Percentiles rank a stretch among this genome's conserved stretches.
These are phyloP conservation scores for Penicillium odoratum DNA, from an alignment of 495 filamentous ascomycete genomes.

Conservation along the genomic window DNA sequence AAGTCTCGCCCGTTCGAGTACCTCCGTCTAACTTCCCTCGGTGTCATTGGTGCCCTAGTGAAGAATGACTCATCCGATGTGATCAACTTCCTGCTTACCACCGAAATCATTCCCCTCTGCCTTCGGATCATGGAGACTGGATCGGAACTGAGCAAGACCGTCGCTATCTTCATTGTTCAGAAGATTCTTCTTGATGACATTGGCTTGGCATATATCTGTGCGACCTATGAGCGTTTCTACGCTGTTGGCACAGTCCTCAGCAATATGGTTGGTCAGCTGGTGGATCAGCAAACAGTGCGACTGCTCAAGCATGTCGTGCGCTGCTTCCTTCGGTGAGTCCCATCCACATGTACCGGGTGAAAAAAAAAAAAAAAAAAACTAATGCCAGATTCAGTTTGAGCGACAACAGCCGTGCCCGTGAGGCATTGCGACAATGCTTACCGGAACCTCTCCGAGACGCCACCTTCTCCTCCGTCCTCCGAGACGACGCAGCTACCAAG, in stretches of 20 bases:
- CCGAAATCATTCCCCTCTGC: conserved; percentile 97
- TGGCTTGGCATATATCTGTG: conserved; percentile 97
- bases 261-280: conserved; percentile 97
- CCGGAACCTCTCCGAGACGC: conserved; percentile 95
- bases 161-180: conserved; percentile 99
- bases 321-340: conserved; percentile 85
- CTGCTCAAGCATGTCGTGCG: conserved; percentile 97
- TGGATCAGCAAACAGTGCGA: conserved; percentile 95
- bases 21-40: conserved; percentile 93
- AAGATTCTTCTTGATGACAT: conserved; percentile 98
- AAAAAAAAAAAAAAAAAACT: conserved; percentile 6
- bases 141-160: conserved; percentile 97
- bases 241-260: conserved; percentile 96
- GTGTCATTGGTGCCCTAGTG: conserved; percentile 94
- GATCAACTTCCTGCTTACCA: conserved; percentile 98
- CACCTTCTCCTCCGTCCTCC: conserved; percentile 93
- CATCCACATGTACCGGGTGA: neutral
- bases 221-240: conserved; percentile 99
- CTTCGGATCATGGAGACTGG: conserved; percentile 99
- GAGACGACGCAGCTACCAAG: conserved; percentile 97
- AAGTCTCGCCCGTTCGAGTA: conserved; percentile 99
- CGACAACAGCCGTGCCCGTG: conserved; percentile 93
- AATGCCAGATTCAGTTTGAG: conserved; percentile 62
- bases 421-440: conserved; percentile 94
- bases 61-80: conserved; percentile 99